These are phyloP conservation scores for Exophiala sp. DNA, from an alignment of 2,329 filamentous ascomycete species.

Conservation along the genomic window DNA sequence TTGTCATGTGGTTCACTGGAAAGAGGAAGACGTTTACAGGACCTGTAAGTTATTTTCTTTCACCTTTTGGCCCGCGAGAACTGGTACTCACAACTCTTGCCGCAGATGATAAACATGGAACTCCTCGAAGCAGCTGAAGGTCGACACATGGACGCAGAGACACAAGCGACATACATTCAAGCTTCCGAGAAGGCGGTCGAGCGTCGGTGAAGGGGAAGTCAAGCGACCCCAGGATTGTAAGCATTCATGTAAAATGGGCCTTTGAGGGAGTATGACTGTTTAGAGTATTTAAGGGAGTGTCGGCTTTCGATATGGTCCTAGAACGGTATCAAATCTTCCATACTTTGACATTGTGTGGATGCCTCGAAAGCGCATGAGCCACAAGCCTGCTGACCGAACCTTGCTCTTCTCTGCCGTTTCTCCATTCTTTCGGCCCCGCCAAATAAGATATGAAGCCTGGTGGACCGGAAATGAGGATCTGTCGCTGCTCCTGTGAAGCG, in stretches of 20 bases:
- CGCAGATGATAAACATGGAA: slow-evolving; percentile 9
- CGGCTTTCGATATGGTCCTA: too few species aligned
- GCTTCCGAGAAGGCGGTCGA: slow-evolving; percentile 2
- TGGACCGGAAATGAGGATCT: slow-evolving; percentile 85
- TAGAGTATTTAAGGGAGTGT: not conserved
- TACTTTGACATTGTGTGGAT: slow-evolving; percentile 22
- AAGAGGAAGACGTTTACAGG: slow-evolving; percentile 12
- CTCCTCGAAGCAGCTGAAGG: slow-evolving; percentile 6
- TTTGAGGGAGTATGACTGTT: not conserved
- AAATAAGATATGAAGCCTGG: slow-evolving; percentile 82
- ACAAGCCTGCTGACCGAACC: slow-evolving; percentile 23
- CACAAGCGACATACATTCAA: slow-evolving; percentile 2
- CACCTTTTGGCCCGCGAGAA: not conserved
- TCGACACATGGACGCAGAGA: slow-evolving; percentile 9
- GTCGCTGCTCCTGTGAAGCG: slow-evolving; percentile 47
- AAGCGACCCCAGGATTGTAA: not conserved
- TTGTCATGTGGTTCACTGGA: slow-evolving; percentile 11
- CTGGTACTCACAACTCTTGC: not conserved
- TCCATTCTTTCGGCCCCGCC: slow-evolving; percentile 65
- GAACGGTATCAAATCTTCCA: slow-evolving; percentile 23
- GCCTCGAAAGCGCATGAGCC: slow-evolving; percentile 19
- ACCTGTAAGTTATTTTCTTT: not conserved
- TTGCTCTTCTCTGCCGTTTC: slow-evolving; percentile 25
- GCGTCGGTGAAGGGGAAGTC: not conserved
- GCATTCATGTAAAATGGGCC: not conserved